These are phyloP conservation scores for Wilhelminamyces savonicus DNA, from an alignment of 805 yeast genomes.

Conservation along the genomic window DNA sequence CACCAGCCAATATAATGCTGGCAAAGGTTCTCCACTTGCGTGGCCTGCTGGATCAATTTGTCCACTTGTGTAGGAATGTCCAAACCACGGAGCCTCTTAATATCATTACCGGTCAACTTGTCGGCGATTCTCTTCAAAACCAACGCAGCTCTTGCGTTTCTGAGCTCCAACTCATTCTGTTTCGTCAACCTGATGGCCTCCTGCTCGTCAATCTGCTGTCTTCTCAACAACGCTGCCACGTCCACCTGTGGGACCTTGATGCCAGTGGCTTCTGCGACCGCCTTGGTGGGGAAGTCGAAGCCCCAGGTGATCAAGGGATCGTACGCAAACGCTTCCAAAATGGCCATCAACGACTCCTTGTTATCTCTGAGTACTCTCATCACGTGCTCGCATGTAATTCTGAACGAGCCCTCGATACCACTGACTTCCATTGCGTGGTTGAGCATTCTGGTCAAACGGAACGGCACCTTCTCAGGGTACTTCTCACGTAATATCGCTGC, in stretches of 20 bases:
- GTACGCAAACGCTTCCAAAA: conserved; percentile 94
- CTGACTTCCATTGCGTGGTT: conserved; percentile 98
- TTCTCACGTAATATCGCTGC: conserved; percentile 95
- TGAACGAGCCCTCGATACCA: conserved; percentile 95
- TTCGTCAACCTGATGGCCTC: conserved; percentile 67
- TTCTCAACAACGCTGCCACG: conserved; percentile 63
- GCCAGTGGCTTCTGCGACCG: conserved; percentile 69
- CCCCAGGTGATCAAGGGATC: conserved; percentile 99
- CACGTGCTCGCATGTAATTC: conserved; percentile 95
- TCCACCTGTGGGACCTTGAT: conserved; percentile 61
- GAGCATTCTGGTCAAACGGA: conserved; percentile 92
- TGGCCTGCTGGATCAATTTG: conserved; percentile 89
- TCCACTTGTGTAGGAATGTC: conserved; percentile 90
- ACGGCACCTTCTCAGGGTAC: conserved; percentile 97
- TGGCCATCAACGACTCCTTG: conserved; percentile 95
- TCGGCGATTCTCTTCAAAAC: conserved; percentile 88
- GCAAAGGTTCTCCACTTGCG: conserved; percentile 90
- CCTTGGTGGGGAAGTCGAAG: conserved; percentile 81
- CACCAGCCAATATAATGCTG: conserved; percentile 99
- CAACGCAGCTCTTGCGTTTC: conserved; percentile 86
- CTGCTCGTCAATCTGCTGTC: conserved; percentile 69
- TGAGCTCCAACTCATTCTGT: conserved; percentile 64
- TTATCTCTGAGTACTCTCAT: conserved; percentile 92
- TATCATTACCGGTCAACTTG: conserved; percentile 91
- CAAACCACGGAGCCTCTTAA: conserved; percentile 61